Evolutionary conservation across 2,329 filamentous ascomycete species (phyloP), one percentile per base, ranked within the genome.

Genomic region (Simplicillium aogashimaense): DNA sequence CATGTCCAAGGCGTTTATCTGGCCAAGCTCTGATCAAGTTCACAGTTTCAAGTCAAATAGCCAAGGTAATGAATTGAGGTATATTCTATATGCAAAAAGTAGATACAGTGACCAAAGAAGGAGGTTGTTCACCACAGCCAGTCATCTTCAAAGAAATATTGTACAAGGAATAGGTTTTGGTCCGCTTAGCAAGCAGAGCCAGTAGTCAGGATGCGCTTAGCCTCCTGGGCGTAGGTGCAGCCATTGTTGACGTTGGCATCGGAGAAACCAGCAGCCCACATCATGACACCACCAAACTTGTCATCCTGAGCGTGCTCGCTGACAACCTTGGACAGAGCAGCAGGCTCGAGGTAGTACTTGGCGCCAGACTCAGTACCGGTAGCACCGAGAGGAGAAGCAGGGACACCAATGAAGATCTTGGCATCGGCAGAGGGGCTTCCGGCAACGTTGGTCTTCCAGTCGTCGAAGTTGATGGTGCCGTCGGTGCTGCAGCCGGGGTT

Each of bases 401-500:
- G 53, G 10, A 62, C 53, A 15, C 60, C 60, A 30, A 63, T 47
- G 43, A 51, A 61, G 14, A 63, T 47, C 47, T 61, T 58, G 13
- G 59, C 56, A 5, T 50, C 46, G 37, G 48, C 44, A 42, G 54
- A 59, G n/a, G 49, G 46, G 7, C 50, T 45, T 5, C 51, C 54
- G 1, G 38, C 28, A 35, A 61, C 36, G 33, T 50, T 54, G 1
- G 31, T 37, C 36, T 47, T 51, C 60, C 60, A 63, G 35, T 47
- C 46, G 32, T 57, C 48, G 47, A 56, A 64, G 29, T 58, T 64
- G 50, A 62, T 58, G 18, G 50, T 49, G 2, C 48, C 47, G n/a
- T 57, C 53, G 14, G 59, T 61, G 14, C 59, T 53, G 44, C 64
- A 66, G 18, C 45, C 49, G 0, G 54, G 53, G 46, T 68, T 69